Evolutionary conservation across 2,329 filamentous ascomycete species (phyloP).

Genomic region (Penicillium paneum): DNA sequence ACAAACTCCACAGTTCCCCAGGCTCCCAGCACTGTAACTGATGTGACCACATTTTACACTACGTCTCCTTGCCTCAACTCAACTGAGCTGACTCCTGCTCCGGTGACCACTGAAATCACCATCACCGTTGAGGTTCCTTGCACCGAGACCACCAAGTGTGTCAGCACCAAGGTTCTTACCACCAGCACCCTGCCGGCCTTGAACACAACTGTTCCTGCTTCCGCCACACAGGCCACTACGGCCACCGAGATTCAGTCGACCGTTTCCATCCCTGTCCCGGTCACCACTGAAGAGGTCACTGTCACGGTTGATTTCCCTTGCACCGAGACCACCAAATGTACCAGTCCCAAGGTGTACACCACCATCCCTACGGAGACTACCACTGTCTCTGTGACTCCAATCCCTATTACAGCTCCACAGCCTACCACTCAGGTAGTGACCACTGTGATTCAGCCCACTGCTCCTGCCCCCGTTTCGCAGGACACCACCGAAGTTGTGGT

Average conservation of each 20-base stretch:
- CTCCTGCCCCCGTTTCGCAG: background rate
- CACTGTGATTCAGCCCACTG: background rate
- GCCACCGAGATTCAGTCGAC: background rate
- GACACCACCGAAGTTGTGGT: background rate
- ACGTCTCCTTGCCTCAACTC: background rate
- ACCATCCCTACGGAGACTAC: background rate
- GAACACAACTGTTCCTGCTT: background rate
- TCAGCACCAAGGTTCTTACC: constrained; percentile 2
- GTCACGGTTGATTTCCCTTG: constrained; percentile 2
- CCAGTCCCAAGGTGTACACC: background rate
- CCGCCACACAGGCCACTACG: background rate
- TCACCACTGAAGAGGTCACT: background rate
- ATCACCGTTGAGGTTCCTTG: constrained; percentile 3
- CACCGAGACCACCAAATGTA: constrained; percentile 2
- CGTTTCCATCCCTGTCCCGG: background rate
- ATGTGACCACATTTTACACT: background rate
- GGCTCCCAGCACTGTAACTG: background rate
- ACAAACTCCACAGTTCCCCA: background rate
- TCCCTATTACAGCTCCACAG: background rate
- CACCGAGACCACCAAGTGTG: constrained; percentile 5
- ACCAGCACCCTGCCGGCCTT: background rate
- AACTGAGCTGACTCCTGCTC: constrained; percentile 1
- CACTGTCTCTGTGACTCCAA: background rate
- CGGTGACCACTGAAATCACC: background rate
- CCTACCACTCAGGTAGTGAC: background rate